Conservation (phyloP, 495 filamentous ascomycete genomes). For the Hyphodiscus hymeniophilus region DNA sequence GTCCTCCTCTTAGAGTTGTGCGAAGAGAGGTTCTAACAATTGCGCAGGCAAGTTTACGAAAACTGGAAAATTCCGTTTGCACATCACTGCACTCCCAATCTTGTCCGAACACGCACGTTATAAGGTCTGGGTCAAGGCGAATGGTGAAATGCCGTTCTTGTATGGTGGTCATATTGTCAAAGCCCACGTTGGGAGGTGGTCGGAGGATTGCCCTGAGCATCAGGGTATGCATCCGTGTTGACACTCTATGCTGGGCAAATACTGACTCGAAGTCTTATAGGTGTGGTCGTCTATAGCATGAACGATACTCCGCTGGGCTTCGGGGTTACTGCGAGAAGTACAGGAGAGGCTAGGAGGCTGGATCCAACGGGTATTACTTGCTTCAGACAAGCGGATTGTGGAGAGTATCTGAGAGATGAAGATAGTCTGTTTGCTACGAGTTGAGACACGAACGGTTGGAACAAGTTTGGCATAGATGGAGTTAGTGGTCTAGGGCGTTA, state of each 20-base stretch:
- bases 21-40: background rate
- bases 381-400: slow-evolving; percentile 83
- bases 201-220: slow-evolving; percentile 78
- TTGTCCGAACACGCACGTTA: slow-evolving; percentile 83
- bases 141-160: slow-evolving; percentile 91
- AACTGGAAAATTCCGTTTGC: slow-evolving; percentile 78
- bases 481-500: background rate
- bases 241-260: too few species aligned
- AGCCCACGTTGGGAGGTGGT: slow-evolving; percentile 84
- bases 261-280: too few species aligned
- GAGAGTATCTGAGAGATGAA: slow-evolving; percentile 84
- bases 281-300: slow-evolving; percentile 69
- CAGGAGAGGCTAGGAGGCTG: slow-evolving; percentile 66
- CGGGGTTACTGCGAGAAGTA: slow-evolving; percentile 75
- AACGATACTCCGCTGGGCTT: slow-evolving; percentile 75
- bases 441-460: slow-evolving; percentile 1
- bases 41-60: slow-evolving; percentile 73
- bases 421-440: slow-evolving; percentile 43
- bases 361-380: slow-evolving; percentile 83
- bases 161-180: slow-evolving; percentile 88
- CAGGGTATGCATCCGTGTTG: too few species aligned
- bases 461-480: background rate
- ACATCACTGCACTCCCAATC: slow-evolving; percentile 77
- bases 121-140: slow-evolving; percentile 91
- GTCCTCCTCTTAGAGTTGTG: background rate